These are phyloP conservation scores for Botrytis squamosa DNA, from an alignment of 2,329 filamentous ascomycete species.

Conservation along the genomic window DNA sequence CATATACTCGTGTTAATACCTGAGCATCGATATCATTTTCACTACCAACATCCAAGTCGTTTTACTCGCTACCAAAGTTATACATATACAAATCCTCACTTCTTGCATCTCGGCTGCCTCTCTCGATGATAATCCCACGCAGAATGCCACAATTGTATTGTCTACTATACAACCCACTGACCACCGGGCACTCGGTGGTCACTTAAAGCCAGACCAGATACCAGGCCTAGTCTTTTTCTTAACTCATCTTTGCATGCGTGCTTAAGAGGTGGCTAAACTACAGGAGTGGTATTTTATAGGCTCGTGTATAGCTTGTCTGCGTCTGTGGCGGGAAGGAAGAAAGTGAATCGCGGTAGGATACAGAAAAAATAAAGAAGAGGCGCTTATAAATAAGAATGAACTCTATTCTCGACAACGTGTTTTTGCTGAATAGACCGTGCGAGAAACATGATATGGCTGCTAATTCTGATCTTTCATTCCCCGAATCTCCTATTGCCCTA, in stretches of 20 bases:
- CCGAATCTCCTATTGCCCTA: not conserved
- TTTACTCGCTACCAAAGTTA: not conserved
- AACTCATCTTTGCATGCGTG: not conserved
- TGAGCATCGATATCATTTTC: too few species aligned
- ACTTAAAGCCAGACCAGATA: not conserved
- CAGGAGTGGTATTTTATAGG: not conserved
- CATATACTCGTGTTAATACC: too few species aligned
- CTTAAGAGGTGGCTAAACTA: not conserved
- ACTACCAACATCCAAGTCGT: not conserved
- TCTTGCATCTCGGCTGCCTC: not conserved
- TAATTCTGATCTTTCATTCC: not conserved
- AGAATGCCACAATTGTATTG: not conserved
- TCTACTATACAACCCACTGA: not conserved
- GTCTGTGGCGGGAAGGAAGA: not conserved
- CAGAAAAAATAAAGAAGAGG: not conserved
- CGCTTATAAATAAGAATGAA: not conserved
- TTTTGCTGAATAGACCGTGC: not conserved
- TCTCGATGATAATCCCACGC: not conserved
- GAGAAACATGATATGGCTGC: not conserved
- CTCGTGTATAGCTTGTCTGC: not conserved
- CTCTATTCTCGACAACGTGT: not conserved
- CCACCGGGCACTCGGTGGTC: too few species aligned
- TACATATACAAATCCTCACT: not conserved
- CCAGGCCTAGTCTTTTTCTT: rapidly evolving
- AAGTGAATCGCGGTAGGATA: not conserved